A percentile compares a stretch with the other conserved stretches of the same genome.
These are phyloP conservation scores for Hypoxylon rubiginosum DNA, from an alignment of 2,329 filamentous ascomycete genomes.

Conservation along the genomic window DNA sequence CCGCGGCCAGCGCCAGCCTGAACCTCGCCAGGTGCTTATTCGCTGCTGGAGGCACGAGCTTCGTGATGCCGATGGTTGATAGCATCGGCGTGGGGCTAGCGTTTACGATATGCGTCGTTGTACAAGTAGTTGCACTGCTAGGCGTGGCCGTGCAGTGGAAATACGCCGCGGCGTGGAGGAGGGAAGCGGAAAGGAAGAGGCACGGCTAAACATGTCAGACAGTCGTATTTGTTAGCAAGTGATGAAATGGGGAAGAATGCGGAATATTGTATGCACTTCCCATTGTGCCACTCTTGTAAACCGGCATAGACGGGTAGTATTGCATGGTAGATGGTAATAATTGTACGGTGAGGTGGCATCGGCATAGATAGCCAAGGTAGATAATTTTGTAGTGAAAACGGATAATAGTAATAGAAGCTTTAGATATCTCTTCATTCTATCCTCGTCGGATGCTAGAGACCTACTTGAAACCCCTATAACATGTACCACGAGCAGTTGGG, in stretches of 20 bases:
- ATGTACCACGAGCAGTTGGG: too few relatives aligned
- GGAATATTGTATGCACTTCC: not conserved
- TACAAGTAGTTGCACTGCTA: slow-evolving; percentile 61
- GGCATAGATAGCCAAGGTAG: too few relatives aligned
- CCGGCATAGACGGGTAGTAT: too few relatives aligned
- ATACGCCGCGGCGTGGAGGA: slow-evolving; percentile 56
- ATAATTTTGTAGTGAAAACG: too few relatives aligned
- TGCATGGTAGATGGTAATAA: too few relatives aligned
- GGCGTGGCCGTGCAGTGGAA: slow-evolving; percentile 61
- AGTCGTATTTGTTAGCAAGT: not conserved
- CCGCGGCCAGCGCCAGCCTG: slow-evolving; percentile 65
- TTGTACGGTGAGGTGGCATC: too few relatives aligned
- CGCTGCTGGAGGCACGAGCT: slow-evolving; percentile 64
- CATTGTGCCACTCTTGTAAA: not conserved
- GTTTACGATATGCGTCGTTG: slow-evolving; percentile 61
- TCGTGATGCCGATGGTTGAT: slow-evolving; percentile 64
- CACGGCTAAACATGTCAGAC: not conserved
- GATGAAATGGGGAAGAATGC: not conserved
- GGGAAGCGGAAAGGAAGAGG: slow-evolving; percentile 29
- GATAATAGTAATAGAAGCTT: too few relatives aligned
- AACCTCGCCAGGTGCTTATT: slow-evolving; percentile 67
- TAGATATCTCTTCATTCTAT: too few relatives aligned
- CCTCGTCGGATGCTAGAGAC: too few relatives aligned
- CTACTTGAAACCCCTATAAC: too few relatives aligned
- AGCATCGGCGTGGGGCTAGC: slow-evolving; percentile 60